A percentile compares a stretch with the other conserved stretches of the same genome.
Evolutionary conservation across 169 alveolate species (phyloP).

Genomic region (Eimeria tenella): DNA sequence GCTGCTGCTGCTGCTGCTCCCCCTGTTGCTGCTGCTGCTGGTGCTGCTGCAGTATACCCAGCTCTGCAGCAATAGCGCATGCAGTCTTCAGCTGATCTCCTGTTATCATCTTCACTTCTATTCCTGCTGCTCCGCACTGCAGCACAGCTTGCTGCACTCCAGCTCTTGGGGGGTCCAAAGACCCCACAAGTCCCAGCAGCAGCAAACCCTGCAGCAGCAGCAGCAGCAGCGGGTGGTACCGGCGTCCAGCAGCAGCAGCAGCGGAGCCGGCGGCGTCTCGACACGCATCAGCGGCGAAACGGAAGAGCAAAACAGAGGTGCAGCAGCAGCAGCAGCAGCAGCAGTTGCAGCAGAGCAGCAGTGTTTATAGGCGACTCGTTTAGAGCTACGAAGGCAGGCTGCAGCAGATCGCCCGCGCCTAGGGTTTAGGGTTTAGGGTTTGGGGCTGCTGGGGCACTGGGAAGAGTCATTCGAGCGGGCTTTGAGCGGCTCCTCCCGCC

Average conservation of each 20-base stretch:
- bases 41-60: slow-evolving; percentile 84
- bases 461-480: no score
- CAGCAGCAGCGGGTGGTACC: background rate
- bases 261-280: no score
- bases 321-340: background rate
- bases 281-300: background rate
- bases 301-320: background rate
- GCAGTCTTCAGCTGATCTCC: slow-evolving; percentile 99
- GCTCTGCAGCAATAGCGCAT: slow-evolving; percentile 95
- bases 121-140: slow-evolving; percentile 97
- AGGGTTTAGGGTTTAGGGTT: no score
- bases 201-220: slow-evolving; percentile 73
- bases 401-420: no score
- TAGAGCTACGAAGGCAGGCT: no score
- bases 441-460: no score
- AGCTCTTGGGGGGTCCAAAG: slow-evolving; percentile 97
- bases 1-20: no score
- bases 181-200: slow-evolving; percentile 91
- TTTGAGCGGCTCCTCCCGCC: no score
- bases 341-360: no score
- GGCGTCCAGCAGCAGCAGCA: background rate
- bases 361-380: no score
- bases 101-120: slow-evolving; percentile 99
- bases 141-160: slow-evolving; percentile 98
- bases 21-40: background rate